Conservation (phyloP, 352 stramenopile species). For the Phytophthora sansomeana region DNA sequence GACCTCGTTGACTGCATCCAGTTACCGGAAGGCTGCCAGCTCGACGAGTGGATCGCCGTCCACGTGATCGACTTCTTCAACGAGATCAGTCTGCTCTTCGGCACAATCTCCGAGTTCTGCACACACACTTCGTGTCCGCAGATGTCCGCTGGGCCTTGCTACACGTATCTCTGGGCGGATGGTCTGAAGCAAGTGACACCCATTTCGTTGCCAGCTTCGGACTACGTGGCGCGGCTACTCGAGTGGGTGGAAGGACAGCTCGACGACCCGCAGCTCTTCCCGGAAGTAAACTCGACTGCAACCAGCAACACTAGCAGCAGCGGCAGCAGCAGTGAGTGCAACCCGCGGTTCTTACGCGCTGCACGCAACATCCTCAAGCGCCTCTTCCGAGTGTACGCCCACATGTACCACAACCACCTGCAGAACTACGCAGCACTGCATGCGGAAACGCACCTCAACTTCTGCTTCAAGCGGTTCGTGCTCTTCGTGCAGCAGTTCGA, state of each 20-base stretch:
- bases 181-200: slow-evolving; percentile 57
- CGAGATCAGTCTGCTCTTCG: slow-evolving; percentile 92
- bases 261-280: slow-evolving; percentile 74
- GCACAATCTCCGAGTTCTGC: slow-evolving; percentile 88
- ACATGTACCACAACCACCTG: slow-evolving; percentile 97
- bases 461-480: slow-evolving; percentile 98
- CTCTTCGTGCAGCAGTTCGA: slow-evolving; percentile 95
- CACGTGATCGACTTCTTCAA: slow-evolving; percentile 95
- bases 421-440: slow-evolving; percentile 91
- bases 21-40: slow-evolving; percentile 64
- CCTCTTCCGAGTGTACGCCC: slow-evolving; percentile 97
- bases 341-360: slow-evolving; percentile 57
- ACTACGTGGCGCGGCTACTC: slow-evolving; percentile 90
- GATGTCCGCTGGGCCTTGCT: slow-evolving; percentile 84
- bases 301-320: slow-evolving; percentile 12
- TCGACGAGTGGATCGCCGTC: slow-evolving; percentile 78
- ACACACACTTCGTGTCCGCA: slow-evolving; percentile 65
- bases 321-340: slow-evolving; percentile 4
- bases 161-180: slow-evolving; percentile 91
- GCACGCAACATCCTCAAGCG: slow-evolving; percentile 92
- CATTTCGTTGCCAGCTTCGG: slow-evolving; percentile 65
- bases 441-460: slow-evolving; percentile 95
- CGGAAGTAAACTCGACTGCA: slow-evolving; percentile 26
- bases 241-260: slow-evolving; percentile 90
- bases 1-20: slow-evolving; percentile 72